Base-by-base conservation (phyloP, 129 eudicot genomes). In the Artemisia annua region DNA sequence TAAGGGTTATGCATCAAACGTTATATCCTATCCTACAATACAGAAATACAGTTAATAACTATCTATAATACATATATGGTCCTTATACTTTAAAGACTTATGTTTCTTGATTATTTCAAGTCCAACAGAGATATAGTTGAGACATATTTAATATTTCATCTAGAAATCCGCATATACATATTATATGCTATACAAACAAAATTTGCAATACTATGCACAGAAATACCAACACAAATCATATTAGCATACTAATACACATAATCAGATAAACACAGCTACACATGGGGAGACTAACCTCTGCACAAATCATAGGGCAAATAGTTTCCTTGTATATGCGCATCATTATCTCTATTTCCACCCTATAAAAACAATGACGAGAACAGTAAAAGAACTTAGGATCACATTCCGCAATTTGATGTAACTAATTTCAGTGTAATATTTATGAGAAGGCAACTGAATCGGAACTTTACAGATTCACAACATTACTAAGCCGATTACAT, bases 271-370 rank as follows among this genome's bases (percentile, higher is more conserved):
- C 46, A 39, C 46, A 8, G 2, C 0, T 39, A 39, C 46, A 39
- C 46, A 65, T 13, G 69, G 55, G 10, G 48, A 48, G 63, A 76
- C 67, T 67, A 35, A 69, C 74, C 2, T 76, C 75, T 69, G 75
- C 70, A 49, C 18, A 43, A 61, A 59, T 62, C 81, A 69, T 77
- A 19, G 75, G 81, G 55, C 64, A 48, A 59, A 77, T 60, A 32
- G 62, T 69, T 12, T 69, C 75, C 11, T 69, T 50, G 55, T 61
- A 76, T 60, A 76, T 18, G 44, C 63, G 43, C 10, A 57, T 60
- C 75, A 69, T 43, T 13, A 11, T 19, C 64, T 69, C 48, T 30
- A 14, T 68, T 58, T 69, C 63, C 12, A 17, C 70, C 64, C 81
- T 77, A 51, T 14, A 17, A 49, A 49, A 18, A 32, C 19, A 60